Percentiles rank a stretch among this genome's conserved stretches.
Conservation (phyloP, 169 alveolate genomes). For the Sarcocystis neurona region DNA sequence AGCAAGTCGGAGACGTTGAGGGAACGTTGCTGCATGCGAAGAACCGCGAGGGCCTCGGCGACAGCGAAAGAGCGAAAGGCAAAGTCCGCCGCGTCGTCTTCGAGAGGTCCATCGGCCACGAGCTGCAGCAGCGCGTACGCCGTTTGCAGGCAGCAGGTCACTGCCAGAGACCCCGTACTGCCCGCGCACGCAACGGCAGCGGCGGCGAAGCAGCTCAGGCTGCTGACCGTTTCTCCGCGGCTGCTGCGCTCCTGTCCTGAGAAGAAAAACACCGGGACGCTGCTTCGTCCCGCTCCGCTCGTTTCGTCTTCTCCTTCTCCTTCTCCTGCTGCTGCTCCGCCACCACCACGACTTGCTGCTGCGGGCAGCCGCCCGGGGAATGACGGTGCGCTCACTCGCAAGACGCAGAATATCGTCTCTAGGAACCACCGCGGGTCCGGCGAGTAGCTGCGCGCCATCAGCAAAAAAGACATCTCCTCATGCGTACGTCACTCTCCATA, state of each 20-base stretch:
- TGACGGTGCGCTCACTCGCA: not conserved
- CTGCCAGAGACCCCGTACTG: not conserved
- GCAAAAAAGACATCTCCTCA: no score
- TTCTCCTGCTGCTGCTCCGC: not conserved
- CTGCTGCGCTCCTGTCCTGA: no score
- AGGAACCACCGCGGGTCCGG: slow-evolving; percentile 34
- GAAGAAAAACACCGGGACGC: no score
- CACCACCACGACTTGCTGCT: no score
- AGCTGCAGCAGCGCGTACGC: slow-evolving; percentile 23
- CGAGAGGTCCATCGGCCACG: not conserved
- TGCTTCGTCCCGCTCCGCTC: not conserved
- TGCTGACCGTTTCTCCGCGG: no score
- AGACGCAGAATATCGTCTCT: slow-evolving; percentile 20
- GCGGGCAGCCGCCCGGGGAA: not conserved
- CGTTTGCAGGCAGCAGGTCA: not conserved
- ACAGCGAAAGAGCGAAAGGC: not conserved
- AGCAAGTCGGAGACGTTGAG: not conserved
- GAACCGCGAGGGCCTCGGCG: not conserved
- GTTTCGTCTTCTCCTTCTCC: not conserved
- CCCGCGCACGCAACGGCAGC: no score
- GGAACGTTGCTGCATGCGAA: not conserved
- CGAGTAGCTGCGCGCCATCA: not conserved
- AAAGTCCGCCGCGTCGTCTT: not conserved
- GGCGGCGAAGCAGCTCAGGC: no score
- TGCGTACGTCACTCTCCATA: no score